Percentiles rank a stretch among this genome's conserved stretches.
Evolutionary conservation across 768 basidiomycete genomes (phyloP).

Genomic region (Lactarius sanguifluus): DNA sequence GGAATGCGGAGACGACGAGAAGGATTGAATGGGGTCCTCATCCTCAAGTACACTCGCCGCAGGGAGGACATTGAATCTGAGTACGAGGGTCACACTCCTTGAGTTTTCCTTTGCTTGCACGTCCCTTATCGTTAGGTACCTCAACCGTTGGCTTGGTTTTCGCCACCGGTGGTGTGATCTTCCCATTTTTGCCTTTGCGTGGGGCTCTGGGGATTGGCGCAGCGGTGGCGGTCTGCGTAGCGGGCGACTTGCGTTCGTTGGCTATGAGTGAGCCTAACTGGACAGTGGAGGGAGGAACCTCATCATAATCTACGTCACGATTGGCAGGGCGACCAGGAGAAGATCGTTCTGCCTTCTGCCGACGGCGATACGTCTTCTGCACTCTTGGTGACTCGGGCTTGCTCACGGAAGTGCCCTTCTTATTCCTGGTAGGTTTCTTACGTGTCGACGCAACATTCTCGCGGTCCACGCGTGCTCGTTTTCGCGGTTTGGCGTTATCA

Average conservation of each 20-base stretch:
- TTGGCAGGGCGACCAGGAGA: conserved; percentile 8
- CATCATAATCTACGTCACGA: conserved; percentile 27
- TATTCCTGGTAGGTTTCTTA: conserved; percentile 7
- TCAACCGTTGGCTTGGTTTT: not conserved
- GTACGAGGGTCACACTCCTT: not conserved
- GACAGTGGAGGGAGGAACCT: conserved; percentile 23
- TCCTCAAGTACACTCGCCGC: conserved; percentile 7
- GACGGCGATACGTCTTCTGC: conserved; percentile 25
- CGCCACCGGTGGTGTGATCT: not conserved
- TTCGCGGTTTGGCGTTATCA: not conserved
- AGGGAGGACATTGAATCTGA: conserved; percentile 10
- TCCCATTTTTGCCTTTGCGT: conserved; percentile 12
- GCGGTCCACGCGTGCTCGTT: conserved; percentile 12
- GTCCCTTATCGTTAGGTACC: not conserved
- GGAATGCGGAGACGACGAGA: conserved; percentile 17
- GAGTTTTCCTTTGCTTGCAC: not conserved
- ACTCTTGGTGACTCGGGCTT: conserved; percentile 7
- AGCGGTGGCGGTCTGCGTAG: not conserved
- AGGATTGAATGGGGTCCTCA: conserved; percentile 24
- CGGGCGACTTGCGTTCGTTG: conserved; percentile 1
- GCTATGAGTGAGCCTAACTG: not conserved
- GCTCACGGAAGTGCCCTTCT: conserved; percentile 5
- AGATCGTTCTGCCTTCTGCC: conserved; percentile 12
- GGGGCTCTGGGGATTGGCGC: not conserved
- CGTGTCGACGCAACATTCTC: conserved; percentile 6